These are phyloP conservation scores for Lophiotrema nucula DNA, from an alignment of 495 filamentous ascomycete species.

Conservation along the genomic window DNA sequence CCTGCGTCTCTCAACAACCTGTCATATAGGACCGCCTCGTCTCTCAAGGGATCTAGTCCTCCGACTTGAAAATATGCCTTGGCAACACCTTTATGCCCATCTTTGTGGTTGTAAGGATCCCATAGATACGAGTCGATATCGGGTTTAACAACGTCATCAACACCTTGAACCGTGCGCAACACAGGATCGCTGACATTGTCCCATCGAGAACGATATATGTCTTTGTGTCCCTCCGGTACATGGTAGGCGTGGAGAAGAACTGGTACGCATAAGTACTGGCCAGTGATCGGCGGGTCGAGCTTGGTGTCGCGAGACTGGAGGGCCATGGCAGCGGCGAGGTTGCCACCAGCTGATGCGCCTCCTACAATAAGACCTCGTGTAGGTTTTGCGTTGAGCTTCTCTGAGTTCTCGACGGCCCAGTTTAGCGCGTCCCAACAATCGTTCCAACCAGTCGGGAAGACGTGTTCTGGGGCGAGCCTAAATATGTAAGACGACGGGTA, in stretches of 20 bases:
- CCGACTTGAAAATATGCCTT: constrained; percentile 45
- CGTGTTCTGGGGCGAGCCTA: constrained; percentile 32
- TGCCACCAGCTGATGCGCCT: constrained; percentile 32
- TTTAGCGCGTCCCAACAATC: constrained; percentile 33
- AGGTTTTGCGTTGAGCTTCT: constrained; percentile 17
- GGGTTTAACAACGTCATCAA: constrained; percentile 13
- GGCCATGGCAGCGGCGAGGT: constrained; percentile 29
- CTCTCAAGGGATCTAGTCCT: constrained; percentile 42
- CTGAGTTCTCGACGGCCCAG: constrained; percentile 15
- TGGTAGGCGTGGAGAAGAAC: constrained; percentile 16
- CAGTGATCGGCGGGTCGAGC: constrained; percentile 27
- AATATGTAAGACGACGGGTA: background rate
- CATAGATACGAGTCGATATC: constrained; percentile 16
- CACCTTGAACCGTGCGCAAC: background rate
- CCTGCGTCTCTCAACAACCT: constrained; percentile 23
- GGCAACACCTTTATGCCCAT: constrained; percentile 15
- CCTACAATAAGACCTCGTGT: constrained; percentile 30
- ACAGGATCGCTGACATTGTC: constrained; percentile 15
- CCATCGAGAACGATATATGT: constrained; percentile 14
- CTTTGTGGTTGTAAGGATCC: constrained; percentile 30
- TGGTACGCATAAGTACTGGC: constrained; percentile 31
- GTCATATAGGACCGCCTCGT: constrained; percentile 41
- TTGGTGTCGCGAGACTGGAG: constrained; percentile 22
- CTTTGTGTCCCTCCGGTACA: constrained; percentile 4
- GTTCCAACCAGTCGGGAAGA: constrained; percentile 26